phyloP scores from a whole-genome alignment of 208 protist species.

The Leishmania guyanensis region DNA sequence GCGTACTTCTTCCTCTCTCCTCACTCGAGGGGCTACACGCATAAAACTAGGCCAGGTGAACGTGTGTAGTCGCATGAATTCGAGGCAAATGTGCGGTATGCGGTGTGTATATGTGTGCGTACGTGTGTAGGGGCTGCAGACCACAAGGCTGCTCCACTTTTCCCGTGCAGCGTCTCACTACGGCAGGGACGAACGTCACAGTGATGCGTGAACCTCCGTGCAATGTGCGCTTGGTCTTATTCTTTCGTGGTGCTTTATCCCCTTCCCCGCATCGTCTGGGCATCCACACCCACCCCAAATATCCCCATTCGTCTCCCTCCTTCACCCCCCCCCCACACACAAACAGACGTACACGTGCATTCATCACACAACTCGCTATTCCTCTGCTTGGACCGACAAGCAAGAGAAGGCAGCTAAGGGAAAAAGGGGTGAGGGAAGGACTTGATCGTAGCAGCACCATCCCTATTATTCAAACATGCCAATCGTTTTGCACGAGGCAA shows the following conservation, averaged over 20 bases:
- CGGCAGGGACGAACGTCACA: not conserved
- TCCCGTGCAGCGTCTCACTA: not conserved
- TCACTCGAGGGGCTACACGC: too few species aligned
- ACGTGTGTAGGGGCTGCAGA: not conserved
- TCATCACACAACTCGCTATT: not conserved
- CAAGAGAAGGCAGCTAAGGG: not conserved
- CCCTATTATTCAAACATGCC: constrained; percentile 15
- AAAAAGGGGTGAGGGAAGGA: not conserved
- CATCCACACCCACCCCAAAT: not conserved
- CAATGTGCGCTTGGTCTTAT: not conserved
- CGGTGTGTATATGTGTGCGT: not conserved
- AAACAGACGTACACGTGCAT: not conserved
- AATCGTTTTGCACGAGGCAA: constrained; percentile 17
- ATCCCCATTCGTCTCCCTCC: not conserved
- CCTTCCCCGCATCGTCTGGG: not conserved
- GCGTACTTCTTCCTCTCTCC: too few species aligned
- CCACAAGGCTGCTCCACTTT: not conserved
- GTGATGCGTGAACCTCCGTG: not conserved
- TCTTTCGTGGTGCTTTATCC: not conserved
- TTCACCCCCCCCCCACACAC: not conserved
- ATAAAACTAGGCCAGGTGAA: too few species aligned
- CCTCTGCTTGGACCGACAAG: not conserved
- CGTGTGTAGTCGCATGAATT: too few species aligned
- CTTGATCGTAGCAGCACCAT: not conserved
- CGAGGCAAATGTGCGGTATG: not conserved